Conservation (phyloP, 78 protist genomes). For the Guillardia theta region DNA sequence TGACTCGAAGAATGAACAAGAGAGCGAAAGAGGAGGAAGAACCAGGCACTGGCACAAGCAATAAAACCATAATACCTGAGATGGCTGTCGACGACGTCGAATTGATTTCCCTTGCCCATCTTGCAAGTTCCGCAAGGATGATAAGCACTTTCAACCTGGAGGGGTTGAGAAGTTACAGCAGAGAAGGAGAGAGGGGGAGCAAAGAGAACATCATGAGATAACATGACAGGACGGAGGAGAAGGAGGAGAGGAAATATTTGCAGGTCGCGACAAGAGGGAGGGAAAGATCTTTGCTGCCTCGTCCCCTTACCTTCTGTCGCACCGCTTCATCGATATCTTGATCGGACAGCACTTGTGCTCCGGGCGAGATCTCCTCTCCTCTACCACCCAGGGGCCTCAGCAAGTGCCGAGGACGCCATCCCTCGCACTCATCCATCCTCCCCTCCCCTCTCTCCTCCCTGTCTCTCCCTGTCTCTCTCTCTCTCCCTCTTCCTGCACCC, state of each 20-base stretch:
- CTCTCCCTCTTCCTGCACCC: neutral
- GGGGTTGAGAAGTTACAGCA: neutral
- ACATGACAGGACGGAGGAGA: neutral
- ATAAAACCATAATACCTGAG: neutral
- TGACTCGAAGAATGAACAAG: too few relatives aligned
- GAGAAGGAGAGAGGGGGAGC: neutral
- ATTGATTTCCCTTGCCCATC: too few relatives aligned
- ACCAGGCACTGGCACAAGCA: neutral
- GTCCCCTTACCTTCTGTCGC: neutral
- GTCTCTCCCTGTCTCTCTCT: neutral
- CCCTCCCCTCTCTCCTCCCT: neutral
- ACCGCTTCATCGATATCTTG: neutral
- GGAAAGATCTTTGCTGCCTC: too few relatives aligned
- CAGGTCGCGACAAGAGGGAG: neutral
- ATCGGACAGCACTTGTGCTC: neutral
- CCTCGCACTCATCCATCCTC: neutral
- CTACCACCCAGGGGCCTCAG: too few relatives aligned
- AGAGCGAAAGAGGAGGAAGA: neutral
- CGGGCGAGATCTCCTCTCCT: neutral
- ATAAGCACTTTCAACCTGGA: neutral
- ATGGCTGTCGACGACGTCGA: too few relatives aligned
- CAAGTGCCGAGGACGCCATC: too few relatives aligned
- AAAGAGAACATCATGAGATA: neutral
- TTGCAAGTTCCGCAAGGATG: conserved; percentile 46
- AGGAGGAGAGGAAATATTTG: neutral